phyloP scores from a whole-genome alignment of 441 rosid genomes.

The Flueggea neowawraea region DNA sequence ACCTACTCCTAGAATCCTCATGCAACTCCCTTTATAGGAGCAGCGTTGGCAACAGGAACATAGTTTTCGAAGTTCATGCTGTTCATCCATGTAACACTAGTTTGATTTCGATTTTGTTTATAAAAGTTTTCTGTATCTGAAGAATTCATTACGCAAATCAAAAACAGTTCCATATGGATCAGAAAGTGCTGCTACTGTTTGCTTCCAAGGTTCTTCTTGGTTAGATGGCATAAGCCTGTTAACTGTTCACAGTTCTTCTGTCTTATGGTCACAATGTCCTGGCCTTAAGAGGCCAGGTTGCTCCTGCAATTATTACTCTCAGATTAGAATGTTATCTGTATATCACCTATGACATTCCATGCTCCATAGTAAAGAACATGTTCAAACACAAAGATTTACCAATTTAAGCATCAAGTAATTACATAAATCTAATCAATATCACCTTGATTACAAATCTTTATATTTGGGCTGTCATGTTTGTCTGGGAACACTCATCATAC shows the following conservation, averaged over 20 bases:
- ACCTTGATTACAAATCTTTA: no score
- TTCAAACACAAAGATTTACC: no score
- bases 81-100: neutral
- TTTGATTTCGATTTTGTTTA: neutral
- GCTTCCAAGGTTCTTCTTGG: no score
- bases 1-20: conserved; percentile 11
- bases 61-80: conserved; percentile 3
- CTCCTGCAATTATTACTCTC: no score
- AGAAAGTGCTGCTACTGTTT: no score
- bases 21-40: neutral
- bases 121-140: neutral
- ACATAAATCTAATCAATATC: no score
- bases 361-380: no score
- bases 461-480: no score
- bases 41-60: neutral
- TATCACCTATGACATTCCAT: neutral
- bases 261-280: neutral
- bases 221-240: no score
- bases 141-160: conserved; percentile 1
- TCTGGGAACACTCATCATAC: no score
- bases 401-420: no score
- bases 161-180: neutral
- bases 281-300: conserved; percentile 2
- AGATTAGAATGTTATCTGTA: neutral
- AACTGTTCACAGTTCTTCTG: no score